phyloP scores from a whole-genome alignment of 129 eudicot species.

The Centaurea solstitialis region DNA sequence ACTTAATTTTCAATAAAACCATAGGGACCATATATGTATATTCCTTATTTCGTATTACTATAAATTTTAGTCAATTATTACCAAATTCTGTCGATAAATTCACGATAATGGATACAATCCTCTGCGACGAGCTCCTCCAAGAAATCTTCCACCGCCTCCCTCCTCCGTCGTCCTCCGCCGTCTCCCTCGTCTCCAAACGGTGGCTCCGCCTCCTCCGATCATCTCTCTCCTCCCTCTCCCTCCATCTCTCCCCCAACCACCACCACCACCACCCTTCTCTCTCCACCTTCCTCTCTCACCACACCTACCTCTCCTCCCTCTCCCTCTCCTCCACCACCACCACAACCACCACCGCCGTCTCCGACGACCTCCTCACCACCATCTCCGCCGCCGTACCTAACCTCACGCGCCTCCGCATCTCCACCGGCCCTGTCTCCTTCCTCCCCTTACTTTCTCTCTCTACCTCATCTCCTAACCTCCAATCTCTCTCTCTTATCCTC shows the following conservation, averaged over 20 bases:
- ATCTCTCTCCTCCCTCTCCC: constrained; percentile 61
- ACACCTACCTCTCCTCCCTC: constrained; percentile 50
- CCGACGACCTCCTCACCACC: constrained; percentile 37
- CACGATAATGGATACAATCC: constrained; percentile 51
- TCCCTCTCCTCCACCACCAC: constrained; percentile 28
- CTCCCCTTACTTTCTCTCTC: constrained; percentile 46
- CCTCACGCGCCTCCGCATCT: constrained; percentile 51
- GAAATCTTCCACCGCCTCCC: constrained; percentile 84
- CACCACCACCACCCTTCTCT: constrained; percentile 19
- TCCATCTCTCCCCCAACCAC: constrained; percentile 37
- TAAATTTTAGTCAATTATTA: constrained; percentile 10
- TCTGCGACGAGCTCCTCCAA: constrained; percentile 79
- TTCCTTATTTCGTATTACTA: background rate
- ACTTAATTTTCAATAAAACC: background rate
- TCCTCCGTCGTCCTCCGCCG: constrained; percentile 51
- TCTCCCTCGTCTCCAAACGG: constrained; percentile 54
- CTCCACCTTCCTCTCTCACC: constrained; percentile 38
- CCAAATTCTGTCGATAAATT: background rate
- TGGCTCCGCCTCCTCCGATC: constrained; percentile 69
- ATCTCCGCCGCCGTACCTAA: constrained; percentile 42
- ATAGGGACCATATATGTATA: background rate
- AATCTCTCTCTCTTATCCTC: constrained; percentile 45
- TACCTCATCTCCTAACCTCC: constrained; percentile 38
- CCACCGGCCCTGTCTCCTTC: constrained; percentile 42
- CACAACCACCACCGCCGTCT: constrained; percentile 18